A percentile compares a stretch with the other conserved stretches of the same genome.
Evolutionary conservation across 176 grass and related monocot species (phyloP).

Genomic region (Tuctoria greenei): DNA sequence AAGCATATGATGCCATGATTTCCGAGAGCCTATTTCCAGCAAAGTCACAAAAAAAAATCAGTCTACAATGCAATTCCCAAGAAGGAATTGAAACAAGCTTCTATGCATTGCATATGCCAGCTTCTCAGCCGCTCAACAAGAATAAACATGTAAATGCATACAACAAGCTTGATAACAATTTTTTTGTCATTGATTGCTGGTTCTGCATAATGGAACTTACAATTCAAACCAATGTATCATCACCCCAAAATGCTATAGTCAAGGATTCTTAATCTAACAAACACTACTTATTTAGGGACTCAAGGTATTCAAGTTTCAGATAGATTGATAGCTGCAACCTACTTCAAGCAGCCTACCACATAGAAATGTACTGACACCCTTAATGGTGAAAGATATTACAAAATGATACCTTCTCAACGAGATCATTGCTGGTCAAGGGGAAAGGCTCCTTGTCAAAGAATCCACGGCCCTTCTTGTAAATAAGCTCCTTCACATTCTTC

Average conservation of each 20-base stretch:
- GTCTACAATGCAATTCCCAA: neutral
- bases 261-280: neutral
- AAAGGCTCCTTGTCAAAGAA: slow-evolving; percentile 60
- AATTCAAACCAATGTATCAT: neutral
- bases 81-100: neutral
- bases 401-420: slow-evolving; percentile 76
- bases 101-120: neutral
- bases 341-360: too few relatives aligned
- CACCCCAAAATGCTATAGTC: neutral
- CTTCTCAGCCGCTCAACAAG: too few relatives aligned
- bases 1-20: slow-evolving; percentile 63
- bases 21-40: slow-evolving; percentile 49
- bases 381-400: neutral
- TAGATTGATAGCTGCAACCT: too few relatives aligned
- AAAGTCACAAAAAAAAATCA: neutral
- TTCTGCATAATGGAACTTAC: neutral
- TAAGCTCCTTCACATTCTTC: slow-evolving; percentile 89
- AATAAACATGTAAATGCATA: too few relatives aligned
- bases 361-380: neutral
- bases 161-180: too few relatives aligned
- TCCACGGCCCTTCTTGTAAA: slow-evolving; percentile 82
- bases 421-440: slow-evolving; percentile 89
- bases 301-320: too few relatives aligned
- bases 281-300: too few relatives aligned
- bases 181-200: neutral